Conservation (phyloP, 768 basidiomycete species). For the Pholiota conissans region DNA sequence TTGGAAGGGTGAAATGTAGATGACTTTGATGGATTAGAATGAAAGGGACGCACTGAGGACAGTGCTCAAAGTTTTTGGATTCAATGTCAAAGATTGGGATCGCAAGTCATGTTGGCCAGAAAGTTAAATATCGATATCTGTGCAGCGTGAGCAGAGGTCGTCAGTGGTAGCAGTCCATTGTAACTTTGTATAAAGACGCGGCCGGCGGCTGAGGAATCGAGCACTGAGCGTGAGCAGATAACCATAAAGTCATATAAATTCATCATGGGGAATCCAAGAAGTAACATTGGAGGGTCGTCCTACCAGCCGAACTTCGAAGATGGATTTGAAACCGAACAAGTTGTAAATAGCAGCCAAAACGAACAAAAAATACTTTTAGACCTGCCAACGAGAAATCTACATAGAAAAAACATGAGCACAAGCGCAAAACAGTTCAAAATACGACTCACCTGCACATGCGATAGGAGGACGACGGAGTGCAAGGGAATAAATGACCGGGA, state of each 20-base stretch:
- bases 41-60: too few relatives aligned
- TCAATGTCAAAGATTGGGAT: too few relatives aligned
- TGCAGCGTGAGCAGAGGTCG: too few relatives aligned
- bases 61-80: too few relatives aligned
- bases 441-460: neutral
- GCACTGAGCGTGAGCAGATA: too few relatives aligned
- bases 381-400: neutral
- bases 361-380: neutral
- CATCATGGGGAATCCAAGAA: neutral
- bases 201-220: too few relatives aligned
- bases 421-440: neutral
- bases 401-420: neutral
- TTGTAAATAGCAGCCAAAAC: neutral
- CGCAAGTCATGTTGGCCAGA: too few relatives aligned
- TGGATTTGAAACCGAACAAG: neutral
- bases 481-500: neutral
- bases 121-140: too few relatives aligned
- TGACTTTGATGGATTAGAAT: too few relatives aligned
- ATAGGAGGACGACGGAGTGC: neutral
- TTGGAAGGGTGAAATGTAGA: too few relatives aligned
- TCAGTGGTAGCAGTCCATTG: too few relatives aligned
- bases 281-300: neutral
- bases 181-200: too few relatives aligned
- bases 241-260: slow-evolving; percentile 3
- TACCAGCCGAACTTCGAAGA: neutral